Evolutionary conservation across 2,329 filamentous ascomycete genomes (phyloP).

Genomic region (Aspergillus luchuensis): DNA sequence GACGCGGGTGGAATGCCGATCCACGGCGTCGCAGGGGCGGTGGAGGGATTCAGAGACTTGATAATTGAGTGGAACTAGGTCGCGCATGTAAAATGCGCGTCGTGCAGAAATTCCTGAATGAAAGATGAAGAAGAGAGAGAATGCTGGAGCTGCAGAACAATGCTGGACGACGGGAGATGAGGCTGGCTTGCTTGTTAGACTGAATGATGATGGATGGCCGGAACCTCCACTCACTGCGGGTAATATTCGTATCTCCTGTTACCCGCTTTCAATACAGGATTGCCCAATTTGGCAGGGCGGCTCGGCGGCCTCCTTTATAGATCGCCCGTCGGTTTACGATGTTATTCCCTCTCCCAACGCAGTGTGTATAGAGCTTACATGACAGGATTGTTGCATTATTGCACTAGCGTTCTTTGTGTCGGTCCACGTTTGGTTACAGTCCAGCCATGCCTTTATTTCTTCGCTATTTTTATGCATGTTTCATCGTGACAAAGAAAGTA

Average conservation of each 20-base stretch:
- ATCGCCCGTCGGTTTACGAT: too few species aligned
- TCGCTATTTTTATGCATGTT: neutral
- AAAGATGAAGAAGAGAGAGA: neutral
- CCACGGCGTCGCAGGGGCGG: constrained; percentile 1
- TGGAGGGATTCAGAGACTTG: neutral
- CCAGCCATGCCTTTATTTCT: neutral
- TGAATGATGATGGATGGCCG: neutral
- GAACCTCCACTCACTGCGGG: neutral
- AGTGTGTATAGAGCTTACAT: neutral
- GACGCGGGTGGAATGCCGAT: constrained; percentile 10
- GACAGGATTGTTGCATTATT: neutral
- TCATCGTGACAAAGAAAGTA: neutral
- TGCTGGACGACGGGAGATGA: neutral
- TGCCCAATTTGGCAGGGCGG: constrained; percentile 14
- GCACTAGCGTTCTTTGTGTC: neutral
- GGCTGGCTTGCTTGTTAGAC: too few species aligned
- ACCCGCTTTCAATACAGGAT: constrained; percentile 1
- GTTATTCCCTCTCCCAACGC: neutral
- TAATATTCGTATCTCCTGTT: neutral
- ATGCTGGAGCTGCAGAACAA: neutral
- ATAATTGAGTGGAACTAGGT: too few species aligned
- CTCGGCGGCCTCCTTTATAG: neutral
- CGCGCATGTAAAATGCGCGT: constrained; percentile 1
- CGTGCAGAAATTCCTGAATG: neutral
- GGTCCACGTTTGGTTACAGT: too few species aligned